Base-by-base conservation (phyloP, 2,329 filamentous ascomycete species). In the Coniochaeta sp. region DNA sequence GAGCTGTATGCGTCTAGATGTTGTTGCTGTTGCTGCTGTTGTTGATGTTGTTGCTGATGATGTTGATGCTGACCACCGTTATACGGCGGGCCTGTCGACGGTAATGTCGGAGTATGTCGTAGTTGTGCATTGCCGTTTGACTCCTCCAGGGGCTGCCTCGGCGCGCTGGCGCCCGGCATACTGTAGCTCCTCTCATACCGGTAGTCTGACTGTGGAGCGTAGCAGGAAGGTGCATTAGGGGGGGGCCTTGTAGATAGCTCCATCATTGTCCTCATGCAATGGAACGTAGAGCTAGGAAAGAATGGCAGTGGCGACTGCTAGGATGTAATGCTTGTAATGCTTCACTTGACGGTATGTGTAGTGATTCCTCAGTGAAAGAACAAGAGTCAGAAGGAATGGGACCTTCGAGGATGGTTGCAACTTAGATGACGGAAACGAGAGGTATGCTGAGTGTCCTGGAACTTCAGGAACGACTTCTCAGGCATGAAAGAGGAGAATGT, bases 61-160 rank as follows among this genome's bases (percentile, higher is more conserved):
- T 56, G 54, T 9, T 34, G 54, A n/a, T 56, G 54, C 7, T 36
- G 28, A 22, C 32, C 38, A 17, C 30, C 12, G 54, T 56, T 34
- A 32, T 56, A 38, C 30, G 47, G 47, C 26, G 47, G 47, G 30
- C 47, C 47, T 52, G 47, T 52, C 5, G 47, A 52, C 16, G 47
- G 47, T 52, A 56, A 22, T 56, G 55, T 62, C 22, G 65, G 64
- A 62, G 66, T 24, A 59, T 67, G 66, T 38, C 73, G 69, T 70
- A 58, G 68, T 67, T 84, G 81, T 55, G 76, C 73, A 69, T 84
- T 85, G 66, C 78, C 77, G 14, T 76, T 80, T 22, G 79, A 77
- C 66, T 85, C 81, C 60, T 79, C 74, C 40, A 85, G 75, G 32
- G 82, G 81, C 62, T 77, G 72, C 62, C 79, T 56, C 3, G 54